Evolutionary conservation across 768 basidiomycete genomes (phyloP), one percentile per base, ranked within the genome.

Genomic region (Rickenella mellea): DNA sequence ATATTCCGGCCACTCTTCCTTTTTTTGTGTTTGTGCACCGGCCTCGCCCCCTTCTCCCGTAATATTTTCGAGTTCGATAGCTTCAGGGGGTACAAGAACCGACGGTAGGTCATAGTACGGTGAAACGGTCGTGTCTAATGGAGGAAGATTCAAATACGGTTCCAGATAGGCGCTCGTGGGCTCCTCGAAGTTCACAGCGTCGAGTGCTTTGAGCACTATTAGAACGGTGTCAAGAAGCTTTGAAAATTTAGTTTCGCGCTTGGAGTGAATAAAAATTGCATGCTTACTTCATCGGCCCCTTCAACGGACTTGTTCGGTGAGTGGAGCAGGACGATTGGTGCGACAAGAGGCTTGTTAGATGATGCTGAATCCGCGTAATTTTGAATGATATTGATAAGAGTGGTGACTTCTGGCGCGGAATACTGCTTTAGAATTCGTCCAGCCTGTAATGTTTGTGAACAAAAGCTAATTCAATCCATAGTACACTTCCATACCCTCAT

Each of bases 41-140:
- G 83, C 81, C 50, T 82, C 83, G 14, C 79, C 79, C 14, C 76
- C 69, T 39, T 87, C 83, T 0, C 73, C 70, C 0, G 80, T 69
- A 33, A 89, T 62, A 1, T 73, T 71, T 29, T 89, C 88, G 7
- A 87, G 68, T 50, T 91, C 89, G 22, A 89, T 83, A 19, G 82
- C 75, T 58, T 93, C 90, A 1, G 90, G 90, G 2, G 90, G 89
- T 0, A 93, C 87, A 14, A 93, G 69, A 29, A 92, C 78, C 26
- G 76, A 70, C 5, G 88, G 88, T 8, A 93, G 67, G 24, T 76
- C 71, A 49, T 84, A 89, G 2, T 76, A 71, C 6, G 65, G 56
- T 12, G 69, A 59, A 3, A 55, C 51, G 1, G 56, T 51, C 7
- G 56, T 50, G 29, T 71, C 69, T 17, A 70, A 61, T 20, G 67